Evolutionary conservation across 2,329 filamentous ascomycete species (phyloP).

Genomic region (Colletotrichum eremochloae): DNA sequence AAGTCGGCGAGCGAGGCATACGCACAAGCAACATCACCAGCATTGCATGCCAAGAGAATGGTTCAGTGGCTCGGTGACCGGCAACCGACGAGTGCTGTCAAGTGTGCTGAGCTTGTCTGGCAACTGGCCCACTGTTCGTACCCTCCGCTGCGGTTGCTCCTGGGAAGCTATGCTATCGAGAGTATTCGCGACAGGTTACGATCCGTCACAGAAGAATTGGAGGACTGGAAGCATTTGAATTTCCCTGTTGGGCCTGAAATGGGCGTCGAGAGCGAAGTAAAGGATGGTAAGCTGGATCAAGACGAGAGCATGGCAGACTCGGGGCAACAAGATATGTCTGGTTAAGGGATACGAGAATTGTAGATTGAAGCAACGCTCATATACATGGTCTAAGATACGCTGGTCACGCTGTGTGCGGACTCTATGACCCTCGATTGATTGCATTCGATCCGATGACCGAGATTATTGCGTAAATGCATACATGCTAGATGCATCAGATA

Average conservation of each 20-base stretch:
- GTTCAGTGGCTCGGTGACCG: conserved; percentile 94
- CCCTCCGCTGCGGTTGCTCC: conserved; percentile 85
- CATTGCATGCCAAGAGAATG: conserved; percentile 89
- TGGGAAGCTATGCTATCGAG: conserved; percentile 95
- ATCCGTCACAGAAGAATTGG: conserved; percentile 93
- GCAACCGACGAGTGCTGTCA: conserved; percentile 92
- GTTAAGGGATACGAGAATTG: conserved; percentile 1
- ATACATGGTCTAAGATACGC: no score
- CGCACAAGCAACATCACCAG: conserved; percentile 80
- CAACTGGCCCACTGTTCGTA: conserved; percentile 95
- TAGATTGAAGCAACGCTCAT: neutral
- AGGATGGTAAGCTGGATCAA: conserved; percentile 33
- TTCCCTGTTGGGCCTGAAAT: conserved; percentile 65
- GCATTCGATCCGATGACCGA: neutral
- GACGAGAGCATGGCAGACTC: conserved; percentile 30
- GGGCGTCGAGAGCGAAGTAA: conserved; percentile 25
- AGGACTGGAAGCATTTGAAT: conserved; percentile 91
- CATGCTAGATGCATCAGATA: no score
- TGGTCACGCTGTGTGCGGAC: neutral
- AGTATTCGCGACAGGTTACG: conserved; percentile 91
- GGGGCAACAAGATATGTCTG: conserved; percentile 19
- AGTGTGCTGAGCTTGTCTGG: conserved; percentile 94
- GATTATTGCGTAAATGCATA: neutral
- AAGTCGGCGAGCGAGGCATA: conserved; percentile 89
- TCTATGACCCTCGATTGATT: neutral